A percentile compares a stretch with the other conserved stretches of the same genome.
Conservation (phyloP, 805 yeast species). For the Candida gorgasii region DNA sequence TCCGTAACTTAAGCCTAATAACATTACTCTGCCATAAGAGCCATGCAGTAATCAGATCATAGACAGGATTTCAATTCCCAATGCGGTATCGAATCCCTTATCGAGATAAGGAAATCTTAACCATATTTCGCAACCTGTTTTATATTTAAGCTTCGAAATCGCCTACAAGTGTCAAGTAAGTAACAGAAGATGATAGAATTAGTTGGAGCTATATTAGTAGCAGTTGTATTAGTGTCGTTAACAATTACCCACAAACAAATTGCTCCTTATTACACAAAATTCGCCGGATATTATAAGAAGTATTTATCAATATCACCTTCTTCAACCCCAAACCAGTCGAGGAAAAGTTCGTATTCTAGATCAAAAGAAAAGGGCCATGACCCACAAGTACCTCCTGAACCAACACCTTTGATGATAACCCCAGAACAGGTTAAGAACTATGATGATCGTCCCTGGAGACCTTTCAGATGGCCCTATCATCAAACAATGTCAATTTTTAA, state of each 20-base stretch:
- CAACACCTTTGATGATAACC: slow-evolving; percentile 58
- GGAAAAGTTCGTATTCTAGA: slow-evolving; percentile 17
- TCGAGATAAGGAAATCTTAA: not conserved
- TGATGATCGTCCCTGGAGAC: slow-evolving; percentile 81
- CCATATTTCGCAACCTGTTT: slow-evolving; percentile 6
- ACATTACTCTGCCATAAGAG: no score
- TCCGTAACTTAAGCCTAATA: no score
- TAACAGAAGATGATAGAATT: slow-evolving; percentile 8
- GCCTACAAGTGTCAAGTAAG: not conserved
- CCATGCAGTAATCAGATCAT: no score
- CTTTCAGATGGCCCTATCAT: slow-evolving; percentile 78
- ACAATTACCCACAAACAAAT: slow-evolving; percentile 19
- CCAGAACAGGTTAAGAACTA: slow-evolving; percentile 66
- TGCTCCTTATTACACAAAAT: slow-evolving; percentile 2
- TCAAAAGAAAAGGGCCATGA: slow-evolving; percentile 12
- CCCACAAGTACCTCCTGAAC: slow-evolving; percentile 17
- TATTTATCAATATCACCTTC: slow-evolving; percentile 13
- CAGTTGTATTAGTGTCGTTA: slow-evolving; percentile 16
- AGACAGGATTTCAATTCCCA: slow-evolving; percentile 1
- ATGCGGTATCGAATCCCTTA: slow-evolving; percentile 1
- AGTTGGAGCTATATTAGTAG: slow-evolving; percentile 13
- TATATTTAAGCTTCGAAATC: not conserved
- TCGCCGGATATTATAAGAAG: slow-evolving; percentile 8
- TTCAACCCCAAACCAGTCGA: slow-evolving; percentile 13
- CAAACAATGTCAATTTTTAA: slow-evolving; percentile 76